Evolutionary conservation across 257 asterid species (phyloP).

Genomic region (Jasminum sambac): DNA sequence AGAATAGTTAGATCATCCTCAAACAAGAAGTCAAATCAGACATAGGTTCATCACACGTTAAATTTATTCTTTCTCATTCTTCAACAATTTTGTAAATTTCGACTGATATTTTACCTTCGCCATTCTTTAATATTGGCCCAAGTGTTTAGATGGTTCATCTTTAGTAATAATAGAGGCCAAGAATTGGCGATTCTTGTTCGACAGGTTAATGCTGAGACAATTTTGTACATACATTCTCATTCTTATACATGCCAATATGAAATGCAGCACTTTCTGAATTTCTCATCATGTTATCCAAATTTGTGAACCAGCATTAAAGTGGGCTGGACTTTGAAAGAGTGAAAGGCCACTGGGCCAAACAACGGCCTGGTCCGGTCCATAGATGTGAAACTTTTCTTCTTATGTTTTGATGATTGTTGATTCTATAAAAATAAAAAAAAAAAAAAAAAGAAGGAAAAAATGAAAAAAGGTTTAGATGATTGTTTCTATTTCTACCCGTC

Average conservation of each 20-base stretch:
- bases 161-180: slow-evolving; percentile 40
- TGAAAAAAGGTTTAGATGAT: too few relatives aligned
- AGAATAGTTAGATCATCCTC: slow-evolving; percentile 34
- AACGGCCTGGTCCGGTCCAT: too few relatives aligned
- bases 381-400: too few relatives aligned
- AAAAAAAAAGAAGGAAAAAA: too few relatives aligned
- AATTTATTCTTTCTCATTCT: slow-evolving; percentile 48
- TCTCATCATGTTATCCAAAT: too few relatives aligned
- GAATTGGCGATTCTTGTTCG: slow-evolving; percentile 24
- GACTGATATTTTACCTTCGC: slow-evolving; percentile 19
- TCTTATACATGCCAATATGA: slow-evolving; percentile 23
- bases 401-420: too few relatives aligned
- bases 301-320: neutral
- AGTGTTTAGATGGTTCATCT: slow-evolving; percentile 31
- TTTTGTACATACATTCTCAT: slow-evolving; percentile 38
- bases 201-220: slow-evolving; percentile 23
- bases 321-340: too few relatives aligned
- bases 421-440: too few relatives aligned
- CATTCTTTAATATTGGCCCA: slow-evolving; percentile 21
- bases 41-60: slow-evolving; percentile 6
- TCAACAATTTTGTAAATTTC: slow-evolving; percentile 45
- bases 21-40: slow-evolving; percentile 2
- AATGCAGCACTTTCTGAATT: neutral
- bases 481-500: too few relatives aligned
- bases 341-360: too few relatives aligned